Conservation (phyloP, 305 asterid species). For the Fraxinus floribunda region DNA sequence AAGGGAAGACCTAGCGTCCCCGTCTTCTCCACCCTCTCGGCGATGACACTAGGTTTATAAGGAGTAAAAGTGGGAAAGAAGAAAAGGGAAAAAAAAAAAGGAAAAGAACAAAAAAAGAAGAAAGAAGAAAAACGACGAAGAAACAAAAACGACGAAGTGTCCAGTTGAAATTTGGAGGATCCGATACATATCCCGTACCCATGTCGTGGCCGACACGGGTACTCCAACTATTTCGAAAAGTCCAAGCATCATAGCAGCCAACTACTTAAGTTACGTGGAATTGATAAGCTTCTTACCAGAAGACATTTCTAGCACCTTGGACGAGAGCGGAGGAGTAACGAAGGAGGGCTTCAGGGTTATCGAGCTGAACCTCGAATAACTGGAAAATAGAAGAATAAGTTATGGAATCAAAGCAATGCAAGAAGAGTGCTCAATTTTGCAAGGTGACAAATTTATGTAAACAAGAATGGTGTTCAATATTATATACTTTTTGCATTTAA, state of each 20-base stretch:
- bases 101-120: too few species aligned
- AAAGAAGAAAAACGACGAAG: too few species aligned
- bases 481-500: not conserved
- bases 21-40: too few species aligned
- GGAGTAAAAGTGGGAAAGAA: too few species aligned
- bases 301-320: slow-evolving; percentile 90
- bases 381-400: slow-evolving; percentile 23
- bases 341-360: slow-evolving; percentile 68
- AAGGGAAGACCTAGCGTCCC: too few species aligned
- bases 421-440: slow-evolving; percentile 9
- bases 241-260: not conserved
- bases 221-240: too few species aligned
- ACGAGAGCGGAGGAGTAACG: slow-evolving; percentile 92
- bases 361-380: slow-evolving; percentile 60
- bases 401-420: not conserved
- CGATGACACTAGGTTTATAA: too few species aligned
- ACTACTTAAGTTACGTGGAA: slow-evolving; percentile 6
- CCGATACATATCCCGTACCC: too few species aligned
- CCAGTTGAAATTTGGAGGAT: too few species aligned
- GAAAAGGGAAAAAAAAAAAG: too few species aligned
- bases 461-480: not conserved
- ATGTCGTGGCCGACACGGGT: too few species aligned
- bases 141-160: too few species aligned
- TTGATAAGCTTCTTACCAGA: slow-evolving; percentile 64
- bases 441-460: not conserved